A percentile compares a stretch with the other conserved stretches of the same genome.
These are phyloP conservation scores for Penicillium sp. DNA, from an alignment of 2,329 filamentous ascomycete genomes.

Conservation along the genomic window DNA sequence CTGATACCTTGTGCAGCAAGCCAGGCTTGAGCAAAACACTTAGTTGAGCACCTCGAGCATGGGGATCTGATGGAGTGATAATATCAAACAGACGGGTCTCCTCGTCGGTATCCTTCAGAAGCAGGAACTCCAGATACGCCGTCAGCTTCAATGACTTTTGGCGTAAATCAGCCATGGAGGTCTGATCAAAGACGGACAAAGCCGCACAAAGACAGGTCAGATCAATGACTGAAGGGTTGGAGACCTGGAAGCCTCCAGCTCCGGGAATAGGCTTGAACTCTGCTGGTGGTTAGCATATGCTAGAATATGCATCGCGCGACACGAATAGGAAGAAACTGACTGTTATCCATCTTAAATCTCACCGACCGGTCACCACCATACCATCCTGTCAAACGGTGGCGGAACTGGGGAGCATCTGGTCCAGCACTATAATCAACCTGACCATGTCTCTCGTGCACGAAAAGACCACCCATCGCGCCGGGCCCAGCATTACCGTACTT, in stretches of 20 bases:
- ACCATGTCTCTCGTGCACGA: constrained; percentile 73
- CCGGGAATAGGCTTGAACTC: constrained; percentile 73
- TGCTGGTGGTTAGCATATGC: constrained; percentile 23
- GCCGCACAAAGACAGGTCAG: constrained; percentile 69
- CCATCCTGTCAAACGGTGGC: constrained; percentile 73
- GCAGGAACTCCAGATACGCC: constrained; percentile 69
- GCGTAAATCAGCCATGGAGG: constrained; percentile 65
- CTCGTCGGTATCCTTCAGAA: constrained; percentile 46
- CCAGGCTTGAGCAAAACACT: constrained; percentile 70
- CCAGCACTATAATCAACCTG: constrained; percentile 41
- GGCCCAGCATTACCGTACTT: constrained; percentile 88
- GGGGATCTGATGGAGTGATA: constrained; percentile 67
- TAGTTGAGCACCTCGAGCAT: constrained; percentile 72
- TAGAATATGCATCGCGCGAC: neutral
- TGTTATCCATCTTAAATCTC: constrained; percentile 78
- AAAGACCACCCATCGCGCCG: constrained; percentile 74
- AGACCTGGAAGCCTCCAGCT: constrained; percentile 75
- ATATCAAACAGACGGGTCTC: constrained; percentile 53
- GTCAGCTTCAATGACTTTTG: constrained; percentile 71
- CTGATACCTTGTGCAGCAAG: constrained; percentile 66
- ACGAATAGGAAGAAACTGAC: constrained; percentile 21
- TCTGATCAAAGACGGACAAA: constrained; percentile 70
- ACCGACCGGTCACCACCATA: constrained; percentile 75
- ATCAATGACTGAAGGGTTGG: constrained; percentile 76
- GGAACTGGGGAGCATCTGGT: constrained; percentile 53